Conservation (phyloP, 1,284 basidiomycete species). For the Papiliotrema laurentii region DNA sequence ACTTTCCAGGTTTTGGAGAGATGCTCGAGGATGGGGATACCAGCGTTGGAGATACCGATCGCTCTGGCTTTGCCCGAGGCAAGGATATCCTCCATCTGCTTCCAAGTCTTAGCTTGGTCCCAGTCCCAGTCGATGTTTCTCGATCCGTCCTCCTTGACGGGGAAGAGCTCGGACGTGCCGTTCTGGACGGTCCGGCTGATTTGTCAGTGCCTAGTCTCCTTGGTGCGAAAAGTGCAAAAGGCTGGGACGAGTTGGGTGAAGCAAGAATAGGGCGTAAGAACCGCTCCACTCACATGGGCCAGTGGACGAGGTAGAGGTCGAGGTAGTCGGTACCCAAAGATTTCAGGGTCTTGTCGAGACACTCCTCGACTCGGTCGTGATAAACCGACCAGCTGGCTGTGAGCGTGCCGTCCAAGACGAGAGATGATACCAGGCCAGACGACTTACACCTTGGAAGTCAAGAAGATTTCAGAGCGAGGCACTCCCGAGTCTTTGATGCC, state of each 20-base stretch:
- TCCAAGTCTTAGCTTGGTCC: slow-evolving; percentile 70
- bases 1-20: slow-evolving; percentile 55
- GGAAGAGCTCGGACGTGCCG: slow-evolving; percentile 35
- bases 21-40: slow-evolving; percentile 53
- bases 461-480: slow-evolving; percentile 72
- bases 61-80: slow-evolving; percentile 68
- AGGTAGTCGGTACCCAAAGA: slow-evolving; percentile 72
- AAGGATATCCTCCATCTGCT: slow-evolving; percentile 69
- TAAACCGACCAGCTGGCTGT: slow-evolving; percentile 57
- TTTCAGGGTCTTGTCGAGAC: slow-evolving; percentile 66
- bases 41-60: slow-evolving; percentile 63
- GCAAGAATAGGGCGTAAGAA: neutral
- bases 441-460: slow-evolving; percentile 53
- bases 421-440: slow-evolving; percentile 54
- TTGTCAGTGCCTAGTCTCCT: neutral
- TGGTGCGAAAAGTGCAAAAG: neutral
- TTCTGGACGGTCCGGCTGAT: slow-evolving; percentile 29
- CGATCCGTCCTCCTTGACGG: slow-evolving; percentile 56
- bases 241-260: neutral
- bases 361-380: slow-evolving; percentile 59
- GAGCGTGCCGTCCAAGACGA: slow-evolving; percentile 1
- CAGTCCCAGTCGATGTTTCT: slow-evolving; percentile 64
- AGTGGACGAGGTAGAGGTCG: slow-evolving; percentile 60
- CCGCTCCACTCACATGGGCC: slow-evolving; percentile 23
- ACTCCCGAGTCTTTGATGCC: slow-evolving; percentile 74